These are phyloP conservation scores for Elaeis guineensis DNA, from an alignment of 176 grass and related monocot genomes.

Conservation along the genomic window DNA sequence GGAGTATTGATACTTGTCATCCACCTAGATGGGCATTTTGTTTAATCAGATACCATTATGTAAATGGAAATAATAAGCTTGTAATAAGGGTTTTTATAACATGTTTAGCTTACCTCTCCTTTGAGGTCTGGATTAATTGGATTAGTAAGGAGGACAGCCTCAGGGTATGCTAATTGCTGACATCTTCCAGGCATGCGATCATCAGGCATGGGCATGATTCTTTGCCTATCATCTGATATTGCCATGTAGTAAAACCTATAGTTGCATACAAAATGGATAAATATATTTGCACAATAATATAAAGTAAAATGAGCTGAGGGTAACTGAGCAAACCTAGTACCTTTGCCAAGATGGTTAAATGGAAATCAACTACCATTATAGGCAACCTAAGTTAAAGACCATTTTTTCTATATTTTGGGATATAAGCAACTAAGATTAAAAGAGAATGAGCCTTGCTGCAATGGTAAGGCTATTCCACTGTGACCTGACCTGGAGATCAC, in stretches of 20 bases:
- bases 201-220: conserved; percentile 39
- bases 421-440: too few relatives aligned
- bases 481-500: too few relatives aligned
- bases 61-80: background rate
- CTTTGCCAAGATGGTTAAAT: too few relatives aligned
- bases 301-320: too few relatives aligned
- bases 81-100: background rate
- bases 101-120: conserved; percentile 54
- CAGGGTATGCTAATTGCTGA: conserved; percentile 45
- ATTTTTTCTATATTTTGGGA: too few relatives aligned
- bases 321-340: too few relatives aligned
- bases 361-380: too few relatives aligned
- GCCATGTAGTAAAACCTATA: conserved; percentile 66
- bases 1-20: conserved; percentile 98
- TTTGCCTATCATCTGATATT: conserved; percentile 54
- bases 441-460: too few relatives aligned
- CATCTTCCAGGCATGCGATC: conserved; percentile 30
- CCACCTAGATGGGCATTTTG: conserved; percentile 43
- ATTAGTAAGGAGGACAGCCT: conserved; percentile 50
- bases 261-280: too few relatives aligned
- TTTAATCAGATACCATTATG: background rate
- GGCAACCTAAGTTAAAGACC: too few relatives aligned
- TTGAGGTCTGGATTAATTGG: conserved; percentile 39
- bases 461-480: too few relatives aligned
- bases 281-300: too few relatives aligned